Evolutionary conservation across 768 basidiomycete genomes (phyloP), one percentile per base, ranked within the genome.

Genomic region (Leccinum rimulosum): DNA sequence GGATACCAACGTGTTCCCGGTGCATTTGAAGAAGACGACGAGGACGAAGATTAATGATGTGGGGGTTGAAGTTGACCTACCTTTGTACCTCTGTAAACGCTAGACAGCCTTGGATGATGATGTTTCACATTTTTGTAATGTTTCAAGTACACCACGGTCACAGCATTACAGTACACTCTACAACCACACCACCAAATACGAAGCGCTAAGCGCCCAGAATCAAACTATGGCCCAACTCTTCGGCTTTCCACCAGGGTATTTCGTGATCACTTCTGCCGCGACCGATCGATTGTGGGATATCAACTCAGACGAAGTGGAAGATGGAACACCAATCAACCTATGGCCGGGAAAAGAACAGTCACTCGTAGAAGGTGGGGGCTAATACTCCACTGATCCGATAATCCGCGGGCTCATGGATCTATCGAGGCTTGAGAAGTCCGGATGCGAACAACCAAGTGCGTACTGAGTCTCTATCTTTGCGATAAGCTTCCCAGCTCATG

Each of bases 301-400:
- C 35, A 67, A 54, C 54, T 60, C 57, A 45, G 71, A 74, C 51
- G 70, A 64, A 14, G 72, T 68, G 4, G 71, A 75, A 40, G 77
- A 79, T 53, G 75, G 78, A 43, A 73, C 70, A 12, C 68, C 83
- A 54, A 66, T 91, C 55, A 76, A 84, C 52, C 75, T 93, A 6
- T 93, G 82, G 82, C 82, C 84, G 3, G 85, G 85, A 72, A 91
- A 84, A 60, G 92, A 93, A 63, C 83, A 74, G 11, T 89, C 88
- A 4, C 76, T 91, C 5, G 91, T 93, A 1, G 91, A 93, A 79
- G 80, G 91, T 90, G 55, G 43, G 25, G 40, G 48, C 6, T n/a
- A 12, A 17, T 38, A 22, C 30, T 1, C 3, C 49, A 33, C 47
- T 61, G 1, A 25, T 35, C 30, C 52, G 28, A 45, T 49, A 48